Percentiles rank a stretch among this genome's conserved stretches.
These are phyloP conservation scores for Pugionium dolabratum DNA, from an alignment of 345 rosid genomes.

Conservation along the genomic window DNA sequence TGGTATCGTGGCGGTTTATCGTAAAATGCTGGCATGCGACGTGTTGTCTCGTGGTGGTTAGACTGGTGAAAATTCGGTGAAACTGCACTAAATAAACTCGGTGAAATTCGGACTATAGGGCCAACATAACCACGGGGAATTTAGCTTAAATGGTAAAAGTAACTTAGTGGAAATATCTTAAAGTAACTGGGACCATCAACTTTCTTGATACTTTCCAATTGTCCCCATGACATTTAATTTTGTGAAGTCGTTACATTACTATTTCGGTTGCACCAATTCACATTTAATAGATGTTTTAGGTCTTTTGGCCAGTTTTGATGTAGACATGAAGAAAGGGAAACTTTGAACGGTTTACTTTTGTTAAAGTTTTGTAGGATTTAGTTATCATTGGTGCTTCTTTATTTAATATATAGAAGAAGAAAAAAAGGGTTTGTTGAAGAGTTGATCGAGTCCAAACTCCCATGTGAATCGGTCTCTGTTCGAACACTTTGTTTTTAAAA, in stretches of 20 bases:
- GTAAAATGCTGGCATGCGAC: too few relatives aligned
- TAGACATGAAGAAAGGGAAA: conserved; percentile 34
- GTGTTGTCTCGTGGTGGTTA: too few relatives aligned
- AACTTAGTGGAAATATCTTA: background rate
- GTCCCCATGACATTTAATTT: conserved; percentile 37
- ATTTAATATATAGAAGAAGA: too few relatives aligned
- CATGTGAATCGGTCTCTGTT: conserved; percentile 37
- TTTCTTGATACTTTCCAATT: conserved; percentile 33
- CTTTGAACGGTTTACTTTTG: conserved; percentile 19
- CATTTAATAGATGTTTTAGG: conserved; percentile 12
- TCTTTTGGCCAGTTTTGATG: conserved; percentile 18
- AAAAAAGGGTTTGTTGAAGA: background rate
- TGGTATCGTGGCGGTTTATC: too few relatives aligned
- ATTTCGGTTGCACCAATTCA: conserved; percentile 22
- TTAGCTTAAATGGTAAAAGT: conserved; percentile 28
- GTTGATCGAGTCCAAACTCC: conserved; percentile 29
- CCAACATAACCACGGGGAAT: background rate
- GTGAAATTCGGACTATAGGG: conserved; percentile 4
- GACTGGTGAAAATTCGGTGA: background rate
- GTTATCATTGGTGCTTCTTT: conserved; percentile 23
- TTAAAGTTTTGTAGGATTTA: conserved; percentile 1
- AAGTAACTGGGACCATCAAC: conserved; percentile 36
- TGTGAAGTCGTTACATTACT: conserved; percentile 36
- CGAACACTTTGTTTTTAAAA: conserved; percentile 29
- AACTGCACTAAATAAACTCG: too few relatives aligned